A percentile compares a stretch with the other conserved stretches of the same genome.
phyloP scores from a whole-genome alignment of 306 rosid genomes.

The Chamaecrista fasciculata region DNA sequence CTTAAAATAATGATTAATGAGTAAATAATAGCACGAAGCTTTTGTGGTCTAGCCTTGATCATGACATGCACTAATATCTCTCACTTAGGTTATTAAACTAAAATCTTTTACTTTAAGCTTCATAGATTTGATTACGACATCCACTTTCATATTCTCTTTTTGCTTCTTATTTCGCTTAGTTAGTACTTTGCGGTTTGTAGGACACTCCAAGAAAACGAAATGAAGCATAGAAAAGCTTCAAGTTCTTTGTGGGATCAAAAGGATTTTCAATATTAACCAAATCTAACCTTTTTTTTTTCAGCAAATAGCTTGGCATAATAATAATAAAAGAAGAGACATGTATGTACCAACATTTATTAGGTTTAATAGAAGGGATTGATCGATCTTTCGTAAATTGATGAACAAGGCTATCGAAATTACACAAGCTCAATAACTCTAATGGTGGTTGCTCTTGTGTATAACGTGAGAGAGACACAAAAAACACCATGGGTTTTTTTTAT shows the following conservation, averaged over 20 bases:
- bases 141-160: too few species aligned
- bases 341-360: too few species aligned
- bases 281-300: too few species aligned
- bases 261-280: too few species aligned
- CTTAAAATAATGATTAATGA: too few species aligned
- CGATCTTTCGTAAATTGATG: background rate
- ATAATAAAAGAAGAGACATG: too few species aligned
- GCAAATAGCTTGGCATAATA: too few species aligned
- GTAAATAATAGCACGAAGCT: too few species aligned
- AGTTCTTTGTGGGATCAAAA: background rate
- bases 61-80: slow-evolving; percentile 20
- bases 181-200: background rate
- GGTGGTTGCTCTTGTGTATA: background rate
- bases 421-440: background rate
- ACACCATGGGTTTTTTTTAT: background rate
- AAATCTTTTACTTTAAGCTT: background rate
- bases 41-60: slow-evolving; percentile 21
- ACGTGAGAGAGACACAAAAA: background rate
- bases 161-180: too few species aligned
- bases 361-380: too few species aligned
- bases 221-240: background rate
- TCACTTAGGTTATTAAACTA: background rate
- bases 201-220: background rate
- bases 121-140: slow-evolving; percentile 15
- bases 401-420: background rate